Percentiles rank a stretch among this genome's conserved stretches.
These are phyloP conservation scores for Hypoxylon sp. DNA, from an alignment of 2,329 filamentous ascomycete species.

Conservation along the genomic window DNA sequence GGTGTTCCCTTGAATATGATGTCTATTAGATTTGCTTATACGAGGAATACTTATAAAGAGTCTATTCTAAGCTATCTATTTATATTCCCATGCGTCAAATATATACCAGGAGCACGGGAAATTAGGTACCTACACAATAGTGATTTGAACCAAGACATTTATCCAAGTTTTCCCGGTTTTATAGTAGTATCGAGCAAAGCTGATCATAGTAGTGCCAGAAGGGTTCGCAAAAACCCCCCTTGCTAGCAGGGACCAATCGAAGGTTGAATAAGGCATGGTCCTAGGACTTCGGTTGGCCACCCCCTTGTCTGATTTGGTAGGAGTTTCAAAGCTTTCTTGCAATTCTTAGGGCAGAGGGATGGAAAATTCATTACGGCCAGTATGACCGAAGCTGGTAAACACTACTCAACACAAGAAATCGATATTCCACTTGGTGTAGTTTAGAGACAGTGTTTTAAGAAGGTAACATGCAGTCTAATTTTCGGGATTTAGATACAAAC, in stretches of 20 bases:
- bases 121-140: background rate
- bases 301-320: background rate
- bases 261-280: background rate
- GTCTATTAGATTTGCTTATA: background rate
- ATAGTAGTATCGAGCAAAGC: slow-evolving; percentile 2
- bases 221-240: background rate
- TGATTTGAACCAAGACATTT: background rate
- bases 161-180: background rate
- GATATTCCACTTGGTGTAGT: background rate
- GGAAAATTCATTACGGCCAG: background rate
- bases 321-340: background rate
- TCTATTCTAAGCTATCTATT: too few species aligned
- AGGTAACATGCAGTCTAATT: slow-evolving; percentile 12
- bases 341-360: background rate
- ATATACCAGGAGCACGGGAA: too few species aligned
- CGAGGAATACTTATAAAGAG: background rate
- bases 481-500: slow-evolving; percentile 13
- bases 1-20: slow-evolving; percentile 30
- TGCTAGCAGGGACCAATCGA: background rate
- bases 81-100: too few species aligned
- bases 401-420: slow-evolving; percentile 11
- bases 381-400: background rate
- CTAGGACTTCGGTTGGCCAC: background rate
- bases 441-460: slow-evolving; percentile 8
- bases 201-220: background rate